A percentile compares a stretch with the other conserved stretches of the same genome.
Conservation (phyloP, 2,329 filamentous ascomycete species). For the Cladobotryum mycophilum region DNA sequence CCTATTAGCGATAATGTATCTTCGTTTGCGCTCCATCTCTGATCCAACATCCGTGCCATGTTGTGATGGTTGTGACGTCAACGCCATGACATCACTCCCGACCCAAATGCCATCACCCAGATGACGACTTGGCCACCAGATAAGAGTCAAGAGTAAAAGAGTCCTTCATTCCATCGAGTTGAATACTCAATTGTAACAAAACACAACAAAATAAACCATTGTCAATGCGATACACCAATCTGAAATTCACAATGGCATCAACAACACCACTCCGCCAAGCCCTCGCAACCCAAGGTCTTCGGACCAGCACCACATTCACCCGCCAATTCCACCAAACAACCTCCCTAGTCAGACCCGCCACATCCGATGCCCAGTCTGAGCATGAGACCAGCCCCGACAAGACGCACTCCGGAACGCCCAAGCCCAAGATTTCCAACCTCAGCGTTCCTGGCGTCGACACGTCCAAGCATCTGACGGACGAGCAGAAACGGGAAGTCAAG, state of each 20-base stretch:
- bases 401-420: conserved; percentile 27
- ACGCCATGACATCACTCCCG: too few relatives aligned
- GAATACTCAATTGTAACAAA: neutral
- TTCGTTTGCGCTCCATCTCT: too few relatives aligned
- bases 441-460: conserved; percentile 31
- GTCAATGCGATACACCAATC: neutral
- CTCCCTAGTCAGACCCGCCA: neutral
- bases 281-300: neutral
- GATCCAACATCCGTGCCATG: too few relatives aligned
- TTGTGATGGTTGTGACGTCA: too few relatives aligned
- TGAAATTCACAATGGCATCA: neutral
- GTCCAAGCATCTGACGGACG: conserved; percentile 34
- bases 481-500: conserved; percentile 51
- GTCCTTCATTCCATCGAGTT: neutral
- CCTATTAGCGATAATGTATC: too few relatives aligned
- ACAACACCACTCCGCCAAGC: neutral
- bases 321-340: neutral
- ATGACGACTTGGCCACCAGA: too few relatives aligned
- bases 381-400: neutral
- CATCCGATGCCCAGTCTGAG: neutral
- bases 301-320: neutral
- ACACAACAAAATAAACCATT: neutral
- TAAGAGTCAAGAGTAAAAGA: neutral
- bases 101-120: too few relatives aligned
- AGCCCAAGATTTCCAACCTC: conserved; percentile 48